These are phyloP conservation scores for Polyporus tsugae DNA, from an alignment of 1,284 basidiomycete species.

Conservation along the genomic window DNA sequence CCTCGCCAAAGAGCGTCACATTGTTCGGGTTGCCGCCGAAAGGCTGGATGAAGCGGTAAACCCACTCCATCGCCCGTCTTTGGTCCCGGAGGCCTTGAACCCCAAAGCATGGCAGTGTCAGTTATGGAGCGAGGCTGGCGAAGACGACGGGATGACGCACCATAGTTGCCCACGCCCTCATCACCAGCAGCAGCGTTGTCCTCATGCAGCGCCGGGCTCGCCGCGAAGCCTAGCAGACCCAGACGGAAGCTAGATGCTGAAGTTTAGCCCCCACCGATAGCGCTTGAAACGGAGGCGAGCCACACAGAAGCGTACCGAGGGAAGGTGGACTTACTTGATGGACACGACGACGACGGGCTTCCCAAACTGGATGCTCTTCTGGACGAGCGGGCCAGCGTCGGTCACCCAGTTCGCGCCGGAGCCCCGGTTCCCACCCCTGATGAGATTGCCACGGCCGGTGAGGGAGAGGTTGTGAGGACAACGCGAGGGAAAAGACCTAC, in stretches of 20 bases:
- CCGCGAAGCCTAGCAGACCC: conserved; percentile 77
- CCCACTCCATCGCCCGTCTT: conserved; percentile 73
- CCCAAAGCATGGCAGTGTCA: conserved; percentile 14
- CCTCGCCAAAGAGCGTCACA: conserved; percentile 75
- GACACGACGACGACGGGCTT: conserved; percentile 76
- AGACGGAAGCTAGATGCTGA: conserved; percentile 66
- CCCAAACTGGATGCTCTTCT: conserved; percentile 63
- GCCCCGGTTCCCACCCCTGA: conserved; percentile 73
- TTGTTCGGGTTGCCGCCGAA: conserved; percentile 79
- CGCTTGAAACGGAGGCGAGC: conserved; percentile 21
- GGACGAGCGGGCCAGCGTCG: conserved; percentile 74
- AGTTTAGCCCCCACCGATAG: conserved; percentile 27
- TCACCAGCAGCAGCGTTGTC: conserved; percentile 71
- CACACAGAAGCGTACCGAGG: background rate
- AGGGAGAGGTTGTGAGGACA: conserved; percentile 21
- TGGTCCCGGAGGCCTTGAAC: conserved; percentile 72
- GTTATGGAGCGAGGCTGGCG: conserved; percentile 6
- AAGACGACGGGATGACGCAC: conserved; percentile 45
- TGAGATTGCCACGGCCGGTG: conserved; percentile 12
- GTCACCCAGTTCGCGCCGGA: conserved; percentile 80
- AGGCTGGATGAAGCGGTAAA: conserved; percentile 66
- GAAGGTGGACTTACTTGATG: conserved; percentile 66
- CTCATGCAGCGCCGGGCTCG: conserved; percentile 65
- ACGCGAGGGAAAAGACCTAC: conserved; percentile 45
- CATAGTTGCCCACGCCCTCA: conserved; percentile 80